These are phyloP conservation scores for Malus hybrid DNA, from an alignment of 331 rosid genomes.

Conservation along the genomic window DNA sequence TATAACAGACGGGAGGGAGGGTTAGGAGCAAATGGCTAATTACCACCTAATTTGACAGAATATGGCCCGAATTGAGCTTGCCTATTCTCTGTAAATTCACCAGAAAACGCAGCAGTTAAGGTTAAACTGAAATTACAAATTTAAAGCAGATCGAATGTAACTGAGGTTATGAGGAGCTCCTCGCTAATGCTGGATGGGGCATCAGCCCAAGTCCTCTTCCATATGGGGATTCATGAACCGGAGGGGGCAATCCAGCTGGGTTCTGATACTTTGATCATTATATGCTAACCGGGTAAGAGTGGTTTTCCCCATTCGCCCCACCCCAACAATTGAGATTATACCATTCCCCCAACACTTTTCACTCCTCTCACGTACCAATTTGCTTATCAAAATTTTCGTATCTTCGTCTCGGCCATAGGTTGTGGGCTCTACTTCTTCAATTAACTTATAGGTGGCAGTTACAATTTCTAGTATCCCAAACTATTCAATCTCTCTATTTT, in stretches of 20 bases:
- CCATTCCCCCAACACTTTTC: neutral
- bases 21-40: too few relatives aligned
- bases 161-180: too few relatives aligned
- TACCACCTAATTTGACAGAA: too few relatives aligned
- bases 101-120: too few relatives aligned
- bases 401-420: neutral
- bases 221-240: too few relatives aligned
- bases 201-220: too few relatives aligned
- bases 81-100: too few relatives aligned
- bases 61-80: too few relatives aligned
- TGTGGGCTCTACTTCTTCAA: neutral
- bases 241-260: conserved; percentile 28
- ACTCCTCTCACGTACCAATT: neutral
- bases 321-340: neutral
- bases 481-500: neutral
- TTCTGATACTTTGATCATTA: neutral
- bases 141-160: too few relatives aligned
- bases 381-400: neutral
- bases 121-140: too few relatives aligned
- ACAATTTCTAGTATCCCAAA: neutral
- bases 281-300: neutral
- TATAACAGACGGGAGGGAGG: too few relatives aligned
- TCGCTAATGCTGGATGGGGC: too few relatives aligned
- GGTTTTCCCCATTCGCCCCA: neutral
- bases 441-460: neutral